Conservation (phyloP, 2,329 filamentous ascomycete species). For the Beauveria varroae region DNA sequence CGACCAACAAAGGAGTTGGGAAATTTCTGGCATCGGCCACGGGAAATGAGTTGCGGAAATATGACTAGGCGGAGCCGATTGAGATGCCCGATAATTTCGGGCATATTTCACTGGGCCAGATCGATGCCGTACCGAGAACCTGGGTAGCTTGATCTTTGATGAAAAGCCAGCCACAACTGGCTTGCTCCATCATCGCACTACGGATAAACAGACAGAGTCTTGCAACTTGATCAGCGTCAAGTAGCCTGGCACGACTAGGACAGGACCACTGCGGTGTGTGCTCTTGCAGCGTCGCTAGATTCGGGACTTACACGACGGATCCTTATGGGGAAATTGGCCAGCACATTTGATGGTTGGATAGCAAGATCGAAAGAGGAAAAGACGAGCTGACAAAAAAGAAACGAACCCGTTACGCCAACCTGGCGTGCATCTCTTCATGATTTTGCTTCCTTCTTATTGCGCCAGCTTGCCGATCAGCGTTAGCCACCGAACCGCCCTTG, state of each 20-base stretch:
- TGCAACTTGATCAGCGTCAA: not conserved
- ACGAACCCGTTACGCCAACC: not conserved
- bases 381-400: not conserved
- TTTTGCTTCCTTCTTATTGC: not conserved
- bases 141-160: not conserved
- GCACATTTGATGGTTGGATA: not conserved
- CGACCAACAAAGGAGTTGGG: not conserved
- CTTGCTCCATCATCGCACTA: not conserved
- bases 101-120: not conserved
- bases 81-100: not conserved
- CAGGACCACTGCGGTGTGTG: not conserved
- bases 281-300: not conserved
- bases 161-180: not conserved
- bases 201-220: not conserved
- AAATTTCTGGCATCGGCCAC: not conserved
- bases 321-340: not conserved
- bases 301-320: not conserved
- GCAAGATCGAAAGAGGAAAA: not conserved
- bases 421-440: not conserved
- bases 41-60: slow-evolving; percentile 7
- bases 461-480: not conserved
- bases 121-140: not conserved
- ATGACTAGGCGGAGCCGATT: not conserved
- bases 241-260: not conserved
- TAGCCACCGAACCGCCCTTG: not conserved